Conservation (phyloP, 2,329 filamentous ascomycete genomes). For the Akanthomyces muscarius region DNA sequence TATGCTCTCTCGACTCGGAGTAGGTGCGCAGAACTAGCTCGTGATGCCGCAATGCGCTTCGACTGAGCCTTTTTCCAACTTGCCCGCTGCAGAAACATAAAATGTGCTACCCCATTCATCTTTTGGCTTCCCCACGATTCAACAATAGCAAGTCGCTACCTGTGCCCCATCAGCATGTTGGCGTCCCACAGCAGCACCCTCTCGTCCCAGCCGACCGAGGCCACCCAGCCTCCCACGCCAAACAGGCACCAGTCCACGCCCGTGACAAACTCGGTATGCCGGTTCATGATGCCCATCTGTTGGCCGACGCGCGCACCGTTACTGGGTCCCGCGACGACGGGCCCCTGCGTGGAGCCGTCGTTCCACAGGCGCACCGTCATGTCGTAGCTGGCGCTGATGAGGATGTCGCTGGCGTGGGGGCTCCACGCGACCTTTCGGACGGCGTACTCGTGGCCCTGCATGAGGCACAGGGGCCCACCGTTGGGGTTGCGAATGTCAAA, state of each 20-base stretch:
- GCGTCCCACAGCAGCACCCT: slow-evolving; percentile 90
- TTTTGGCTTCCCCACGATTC: too few species aligned
- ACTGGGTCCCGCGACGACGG: slow-evolving; percentile 25
- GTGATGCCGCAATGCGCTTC: background rate
- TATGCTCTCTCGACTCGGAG: background rate
- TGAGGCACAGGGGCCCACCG: slow-evolving; percentile 66
- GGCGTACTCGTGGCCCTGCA: slow-evolving; percentile 88
- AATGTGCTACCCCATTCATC: background rate
- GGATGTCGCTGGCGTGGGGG: slow-evolving; percentile 82
- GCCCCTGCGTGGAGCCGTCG: slow-evolving; percentile 54
- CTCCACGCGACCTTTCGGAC: slow-evolving; percentile 85
- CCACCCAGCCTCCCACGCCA: slow-evolving; percentile 91
- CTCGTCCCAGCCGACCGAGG: slow-evolving; percentile 93
- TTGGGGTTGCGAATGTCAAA: slow-evolving; percentile 82
- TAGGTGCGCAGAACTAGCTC: background rate
- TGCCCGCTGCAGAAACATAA: background rate
- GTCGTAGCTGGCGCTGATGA: slow-evolving; percentile 90
- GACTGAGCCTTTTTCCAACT: background rate
- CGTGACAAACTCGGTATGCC: slow-evolving; percentile 92
- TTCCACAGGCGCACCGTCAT: slow-evolving; percentile 97
- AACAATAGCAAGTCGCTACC: slow-evolving; percentile 18
- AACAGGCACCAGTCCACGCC: slow-evolving; percentile 98
- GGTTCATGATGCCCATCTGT: slow-evolving; percentile 82
- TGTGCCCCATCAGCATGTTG: slow-evolving; percentile 41
- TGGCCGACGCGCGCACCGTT: slow-evolving; percentile 50